Evolutionary conservation across 306 rosid species (phyloP), one percentile per base, ranked within the genome.

Genomic region (Psophocarpus tetragonolobus): DNA sequence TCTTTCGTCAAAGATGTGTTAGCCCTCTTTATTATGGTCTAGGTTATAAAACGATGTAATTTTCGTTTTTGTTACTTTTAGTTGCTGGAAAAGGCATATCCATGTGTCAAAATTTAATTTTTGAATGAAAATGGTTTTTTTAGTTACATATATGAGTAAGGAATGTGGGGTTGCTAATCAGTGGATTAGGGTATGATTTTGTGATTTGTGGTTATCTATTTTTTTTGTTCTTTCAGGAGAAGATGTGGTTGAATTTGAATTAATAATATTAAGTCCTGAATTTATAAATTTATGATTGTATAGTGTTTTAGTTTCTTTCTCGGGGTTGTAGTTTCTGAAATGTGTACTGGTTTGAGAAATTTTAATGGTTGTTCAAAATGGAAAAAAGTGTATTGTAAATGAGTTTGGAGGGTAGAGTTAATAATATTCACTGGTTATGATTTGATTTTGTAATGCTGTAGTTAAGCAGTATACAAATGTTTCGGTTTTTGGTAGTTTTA

Each of bases 261-360:
- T 68, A 56, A 4, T 18, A 30, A 30, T 42, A 32, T 38, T 32
- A 26, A 3, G 13, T 41, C 35, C 5, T 81, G 69, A 26, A 81
- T 60, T 21, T 50, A 15, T 64, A 36, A 11, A 51, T 67, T 29
- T 42, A 8, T 68, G 70, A 20, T 74, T 44, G 32, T 3, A 29
- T 26, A 88, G 93, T 62, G 4, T n/a, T n/a, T n/a, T 1, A n/a
- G 20, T 14, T 42, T 39, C 7, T 12, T 41, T 67, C 26, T 68
- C 38, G 12, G 15, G 24, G 57, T 30, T 41, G 33, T 21, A 1
- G 47, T 20, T 20, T 23, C 29, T 27, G 17, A 53, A 8, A 20
- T 45, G 45, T 32, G 12, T 67, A 26, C 47, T n/a, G n/a, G 14
- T 51, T 5, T 3, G 8, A 56, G 10, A 1, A 39, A 12, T 42